Evolutionary conservation across 768 basidiomycete genomes (phyloP).

Genomic region (Leucocoprinus leucothites): DNA sequence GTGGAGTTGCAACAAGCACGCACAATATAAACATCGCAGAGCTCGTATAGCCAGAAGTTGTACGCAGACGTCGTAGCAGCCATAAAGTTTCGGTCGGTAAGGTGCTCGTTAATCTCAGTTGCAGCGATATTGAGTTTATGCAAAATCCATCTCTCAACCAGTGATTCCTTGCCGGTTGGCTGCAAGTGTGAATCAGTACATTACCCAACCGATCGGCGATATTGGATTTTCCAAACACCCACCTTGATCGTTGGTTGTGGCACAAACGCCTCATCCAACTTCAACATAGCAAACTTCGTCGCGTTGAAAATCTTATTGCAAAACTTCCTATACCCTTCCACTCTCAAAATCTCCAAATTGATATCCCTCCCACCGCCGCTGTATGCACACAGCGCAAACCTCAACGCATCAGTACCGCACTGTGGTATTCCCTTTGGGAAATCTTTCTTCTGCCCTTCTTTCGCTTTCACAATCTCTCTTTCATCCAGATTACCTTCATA

Average conservation of each 20-base stretch:
- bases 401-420: constrained; percentile 94
- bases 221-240: background rate
- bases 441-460: constrained; percentile 95
- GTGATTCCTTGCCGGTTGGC: constrained; percentile 87
- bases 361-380: constrained; percentile 94
- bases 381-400: constrained; percentile 95
- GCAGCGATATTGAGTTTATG: constrained; percentile 89
- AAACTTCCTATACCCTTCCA: constrained; percentile 98
- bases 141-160: constrained; percentile 94
- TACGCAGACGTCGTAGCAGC: constrained; percentile 79
- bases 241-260: constrained; percentile 73
- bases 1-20: constrained; percentile 21
- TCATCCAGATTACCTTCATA: constrained; percentile 91
- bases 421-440: constrained; percentile 99
- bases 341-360: constrained; percentile 91
- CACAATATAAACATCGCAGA: constrained; percentile 99
- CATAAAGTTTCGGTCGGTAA: constrained; percentile 90
- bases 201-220: background rate
- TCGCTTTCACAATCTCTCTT: constrained; percentile 88
- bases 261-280: constrained; percentile 81
- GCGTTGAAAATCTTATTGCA: constrained; percentile 99
- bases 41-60: constrained; percentile 97
- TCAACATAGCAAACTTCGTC: constrained; percentile 98
- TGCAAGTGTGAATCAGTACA: constrained; percentile 26
- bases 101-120: constrained; percentile 67